Conservation (phyloP, 192 early-diverging fungal species). For the Coemansia umbellata region DNA sequence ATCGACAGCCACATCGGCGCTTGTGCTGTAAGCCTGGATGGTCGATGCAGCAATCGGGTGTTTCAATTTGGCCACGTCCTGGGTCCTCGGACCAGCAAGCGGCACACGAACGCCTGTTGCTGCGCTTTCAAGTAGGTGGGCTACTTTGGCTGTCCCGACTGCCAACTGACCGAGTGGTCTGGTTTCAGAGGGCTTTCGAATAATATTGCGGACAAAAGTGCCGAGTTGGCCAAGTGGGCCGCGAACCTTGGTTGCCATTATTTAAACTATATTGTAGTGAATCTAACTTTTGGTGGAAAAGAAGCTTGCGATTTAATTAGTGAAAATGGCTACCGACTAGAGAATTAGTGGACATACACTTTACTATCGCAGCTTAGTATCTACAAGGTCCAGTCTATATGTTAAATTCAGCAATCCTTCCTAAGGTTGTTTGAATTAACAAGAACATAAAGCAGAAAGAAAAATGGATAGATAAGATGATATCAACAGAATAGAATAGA, state of each 20-base stretch:
- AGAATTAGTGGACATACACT: too few species aligned
- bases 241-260: conserved; percentile 35
- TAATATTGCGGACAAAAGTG: conserved; percentile 20
- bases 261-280: too few species aligned
- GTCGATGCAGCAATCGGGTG: conserved; percentile 24
- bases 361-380: too few species aligned
- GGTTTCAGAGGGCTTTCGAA: conserved; percentile 23
- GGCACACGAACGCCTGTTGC: conserved; percentile 34
- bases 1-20: not conserved
- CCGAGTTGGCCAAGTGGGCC: conserved; percentile 36
- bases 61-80: conserved; percentile 17
- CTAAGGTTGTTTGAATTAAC: too few species aligned
- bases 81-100: conserved; percentile 22
- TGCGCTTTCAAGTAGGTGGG: conserved; percentile 36
- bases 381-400: too few species aligned
- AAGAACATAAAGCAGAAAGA: too few species aligned
- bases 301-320: too few species aligned
- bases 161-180: conserved; percentile 41
- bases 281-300: too few species aligned
- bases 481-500: too few species aligned
- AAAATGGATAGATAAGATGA: too few species aligned
- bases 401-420: too few species aligned
- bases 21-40: conserved; percentile 4
- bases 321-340: too few species aligned
- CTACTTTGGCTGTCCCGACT: conserved; percentile 36